Base-by-base conservation (phyloP, 2,329 filamentous ascomycete species). In the Salinomyces thailandicus region DNA sequence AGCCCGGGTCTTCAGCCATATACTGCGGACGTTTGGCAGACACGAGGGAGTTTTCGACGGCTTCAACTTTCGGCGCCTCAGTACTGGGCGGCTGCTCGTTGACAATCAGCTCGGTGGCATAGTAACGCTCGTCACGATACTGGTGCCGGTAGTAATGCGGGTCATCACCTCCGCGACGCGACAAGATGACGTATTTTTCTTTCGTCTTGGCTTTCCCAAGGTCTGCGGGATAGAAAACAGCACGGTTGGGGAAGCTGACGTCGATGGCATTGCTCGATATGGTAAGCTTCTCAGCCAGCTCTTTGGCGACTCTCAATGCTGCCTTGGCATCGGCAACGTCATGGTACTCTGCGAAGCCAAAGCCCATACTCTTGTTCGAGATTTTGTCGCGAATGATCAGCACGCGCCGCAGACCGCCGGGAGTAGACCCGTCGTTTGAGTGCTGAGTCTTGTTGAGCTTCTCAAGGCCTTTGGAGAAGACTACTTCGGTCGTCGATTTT, bases 261-360 rank as follows among this genome's bases (percentile, higher is more conserved):
- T 73, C 69, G 12, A 85, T 80, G 0, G 77, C 73, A 46, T 77
- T 79, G 2, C 79, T 84, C 0, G 78, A 79, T 43, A 91, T 84
- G 2, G 79, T 85, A 51, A 89, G 89, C 33, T 77, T 80, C 8
- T 83, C 27, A 16, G 11, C 27, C 14, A 30, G 14, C 14, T 30
- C 27, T 26, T 75, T 75, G 48, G 81, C 80, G 47, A 85, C 84
- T 15, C 72, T 68, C 52, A 87, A 63, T 3, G 85, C 85, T 15
- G 77, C 79, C 55, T 78, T 72, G 2, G 85, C 82, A 57, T 91
- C 67, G 48, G 81, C 76, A 13, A 85, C 66, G 0, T 75, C 81
- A 49, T 75, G 79, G 54, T 87, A 93, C 57, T 93, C 85, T 1
- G 79, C 85, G 59, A 93, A 93, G 0, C 84, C 85, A 50, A 85